A percentile compares a stretch with the other conserved stretches of the same genome.
phyloP scores from a whole-genome alignment of 2,329 filamentous ascomycete species.

The Cadophora luteo-olivacea region DNA sequence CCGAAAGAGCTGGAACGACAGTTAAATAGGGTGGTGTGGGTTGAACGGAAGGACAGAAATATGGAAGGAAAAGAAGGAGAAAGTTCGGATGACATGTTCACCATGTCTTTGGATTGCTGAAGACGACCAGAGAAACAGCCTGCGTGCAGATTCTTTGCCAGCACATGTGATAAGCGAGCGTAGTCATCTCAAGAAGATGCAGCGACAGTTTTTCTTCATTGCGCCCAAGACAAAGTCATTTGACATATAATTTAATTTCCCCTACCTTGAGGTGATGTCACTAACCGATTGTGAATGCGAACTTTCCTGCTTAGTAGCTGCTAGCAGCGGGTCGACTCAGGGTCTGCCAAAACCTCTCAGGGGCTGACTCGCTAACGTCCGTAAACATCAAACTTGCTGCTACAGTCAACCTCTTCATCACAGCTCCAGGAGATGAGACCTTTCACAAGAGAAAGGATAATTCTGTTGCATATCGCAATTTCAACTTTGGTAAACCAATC shows the following conservation, averaged over 20 bases:
- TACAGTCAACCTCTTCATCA: too few relatives aligned
- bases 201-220: not conserved
- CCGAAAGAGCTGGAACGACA: not conserved
- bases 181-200: not conserved
- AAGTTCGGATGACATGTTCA: too few relatives aligned
- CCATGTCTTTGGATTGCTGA: not conserved
- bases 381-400: not conserved
- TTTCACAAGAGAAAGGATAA: not conserved
- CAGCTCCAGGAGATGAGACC: too few relatives aligned
- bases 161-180: not conserved
- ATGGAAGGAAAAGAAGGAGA: not conserved
- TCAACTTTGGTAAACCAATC: conserved; percentile 4
- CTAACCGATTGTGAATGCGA: not conserved
- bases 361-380: not conserved
- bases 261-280: not conserved
- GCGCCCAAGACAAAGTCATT: too few relatives aligned
- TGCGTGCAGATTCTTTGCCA: too few relatives aligned
- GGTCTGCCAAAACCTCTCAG: not conserved
- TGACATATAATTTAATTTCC: not conserved
- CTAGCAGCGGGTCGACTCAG: not conserved
- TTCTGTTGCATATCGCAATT: not conserved
- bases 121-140: not conserved
- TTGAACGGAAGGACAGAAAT: not conserved
- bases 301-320: not conserved
- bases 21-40: not conserved